These are phyloP conservation scores for Cryptosporidium sp. DNA, from an alignment of 169 alveolate genomes.

Conservation along the genomic window DNA sequence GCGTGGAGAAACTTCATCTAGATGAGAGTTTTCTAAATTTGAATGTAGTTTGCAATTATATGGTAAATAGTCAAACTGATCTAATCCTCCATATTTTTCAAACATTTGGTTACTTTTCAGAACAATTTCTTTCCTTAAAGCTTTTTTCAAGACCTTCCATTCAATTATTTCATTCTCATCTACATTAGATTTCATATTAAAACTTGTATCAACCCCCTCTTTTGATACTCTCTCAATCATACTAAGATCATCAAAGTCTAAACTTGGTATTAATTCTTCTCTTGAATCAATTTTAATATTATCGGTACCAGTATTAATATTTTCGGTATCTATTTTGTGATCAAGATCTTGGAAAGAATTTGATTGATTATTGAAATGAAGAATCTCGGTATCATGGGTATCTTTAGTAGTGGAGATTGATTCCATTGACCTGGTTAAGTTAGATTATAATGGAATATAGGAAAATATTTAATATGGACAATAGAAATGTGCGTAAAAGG, in stretches of 20 bases:
- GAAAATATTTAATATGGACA: background rate
- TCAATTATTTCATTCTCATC: background rate
- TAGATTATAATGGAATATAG: background rate
- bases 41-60: conserved; percentile 18
- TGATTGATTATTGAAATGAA: background rate
- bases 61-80: conserved; percentile 20
- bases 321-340: background rate
- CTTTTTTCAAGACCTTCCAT: conserved; percentile 21
- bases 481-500: background rate
- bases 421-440: background rate
- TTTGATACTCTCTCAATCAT: conserved; percentile 11
- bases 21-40: background rate
- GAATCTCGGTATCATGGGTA: background rate
- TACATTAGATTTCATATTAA: background rate
- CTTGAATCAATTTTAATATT: background rate
- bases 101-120: conserved; percentile 31
- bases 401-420: background rate
- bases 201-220: conserved; percentile 5
- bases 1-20: background rate
- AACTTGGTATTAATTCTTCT: background rate
- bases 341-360: background rate
- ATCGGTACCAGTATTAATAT: background rate
- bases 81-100: conserved; percentile 56
- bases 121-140: background rate
- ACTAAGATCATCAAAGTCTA: background rate